Evolutionary conservation across 2,329 filamentous ascomycete species (phyloP).

Genomic region (Exophiala sp.): DNA sequence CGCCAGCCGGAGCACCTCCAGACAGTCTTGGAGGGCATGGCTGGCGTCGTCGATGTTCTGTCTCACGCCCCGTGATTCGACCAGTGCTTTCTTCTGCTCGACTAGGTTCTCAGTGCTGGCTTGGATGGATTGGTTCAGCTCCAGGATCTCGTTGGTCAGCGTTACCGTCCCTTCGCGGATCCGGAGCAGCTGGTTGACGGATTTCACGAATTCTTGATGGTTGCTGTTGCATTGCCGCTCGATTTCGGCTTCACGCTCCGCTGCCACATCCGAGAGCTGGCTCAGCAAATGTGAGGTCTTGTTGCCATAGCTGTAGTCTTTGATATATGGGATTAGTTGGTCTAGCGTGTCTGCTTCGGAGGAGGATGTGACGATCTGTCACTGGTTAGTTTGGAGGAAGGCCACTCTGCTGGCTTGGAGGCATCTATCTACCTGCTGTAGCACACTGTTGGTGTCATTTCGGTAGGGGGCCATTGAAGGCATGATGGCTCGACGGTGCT

Average conservation of each 20-base stretch:
- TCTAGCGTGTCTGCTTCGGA: slow-evolving; percentile 93
- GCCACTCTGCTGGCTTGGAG: not conserved
- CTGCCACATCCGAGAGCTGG: slow-evolving; percentile 72
- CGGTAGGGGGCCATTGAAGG: slow-evolving; percentile 34
- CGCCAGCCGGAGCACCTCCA: slow-evolving; percentile 85
- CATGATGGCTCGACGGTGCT: slow-evolving; percentile 28
- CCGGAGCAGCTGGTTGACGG: slow-evolving; percentile 86
- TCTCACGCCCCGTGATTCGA: slow-evolving; percentile 83
- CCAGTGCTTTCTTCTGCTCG: slow-evolving; percentile 86
- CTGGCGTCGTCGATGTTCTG: slow-evolving; percentile 95
- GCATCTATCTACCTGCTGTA: slow-evolving; percentile 37
- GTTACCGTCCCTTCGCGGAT: slow-evolving; percentile 86
- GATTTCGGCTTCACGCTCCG: slow-evolving; percentile 82
- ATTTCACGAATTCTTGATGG: slow-evolving; percentile 91
- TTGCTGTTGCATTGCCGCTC: slow-evolving; percentile 92
- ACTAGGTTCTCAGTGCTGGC: slow-evolving; percentile 89
- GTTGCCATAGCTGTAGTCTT: slow-evolving; percentile 75
- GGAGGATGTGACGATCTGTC: slow-evolving; percentile 82
- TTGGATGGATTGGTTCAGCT: slow-evolving; percentile 91
- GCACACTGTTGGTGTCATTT: slow-evolving; percentile 36
- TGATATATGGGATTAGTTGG: slow-evolving; percentile 87
- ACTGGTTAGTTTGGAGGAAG: not conserved
- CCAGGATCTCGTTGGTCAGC: slow-evolving; percentile 83
- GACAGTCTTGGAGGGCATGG: slow-evolving; percentile 78
- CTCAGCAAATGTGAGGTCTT: slow-evolving; percentile 68